phyloP scores from a whole-genome alignment of 495 filamentous ascomycete genomes.

The Neurospora africana region DNA sequence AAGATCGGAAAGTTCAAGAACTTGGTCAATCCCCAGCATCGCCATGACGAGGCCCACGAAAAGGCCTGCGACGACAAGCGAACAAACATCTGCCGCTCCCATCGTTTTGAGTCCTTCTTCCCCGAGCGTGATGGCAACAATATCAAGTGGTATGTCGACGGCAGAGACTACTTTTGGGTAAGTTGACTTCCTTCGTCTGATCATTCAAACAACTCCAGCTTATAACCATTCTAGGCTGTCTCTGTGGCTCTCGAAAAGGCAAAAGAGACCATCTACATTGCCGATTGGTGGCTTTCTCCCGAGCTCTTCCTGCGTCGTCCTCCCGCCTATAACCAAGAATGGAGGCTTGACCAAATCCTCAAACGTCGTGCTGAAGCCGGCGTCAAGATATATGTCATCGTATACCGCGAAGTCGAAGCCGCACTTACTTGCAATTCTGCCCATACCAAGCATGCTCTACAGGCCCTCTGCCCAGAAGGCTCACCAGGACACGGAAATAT shows the following conservation, averaged over 20 bases:
- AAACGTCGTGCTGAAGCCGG: conserved; percentile 84
- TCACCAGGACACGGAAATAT: conserved; percentile 78
- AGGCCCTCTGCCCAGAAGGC: conserved; percentile 69
- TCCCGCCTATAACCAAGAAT: conserved; percentile 70
- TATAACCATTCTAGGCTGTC: conserved; percentile 43
- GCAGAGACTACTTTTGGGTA: conserved; percentile 82
- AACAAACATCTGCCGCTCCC: conserved; percentile 54
- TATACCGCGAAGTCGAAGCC: conserved; percentile 82
- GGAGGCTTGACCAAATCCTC: conserved; percentile 74
- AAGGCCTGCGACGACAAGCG: conserved; percentile 73
- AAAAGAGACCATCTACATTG: conserved; percentile 89
- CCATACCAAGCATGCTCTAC: conserved; percentile 85
- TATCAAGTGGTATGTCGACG: conserved; percentile 96
- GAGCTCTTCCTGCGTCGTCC: conserved; percentile 86
- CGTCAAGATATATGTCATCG: conserved; percentile 87
- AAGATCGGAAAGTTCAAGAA: conserved; percentile 46
- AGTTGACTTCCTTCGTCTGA: conserved; percentile 6
- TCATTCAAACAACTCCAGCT: background rate
- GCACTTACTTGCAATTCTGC: conserved; percentile 85
- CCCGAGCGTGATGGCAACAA: conserved; percentile 75
- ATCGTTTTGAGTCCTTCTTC: conserved; percentile 82
- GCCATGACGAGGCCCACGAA: conserved; percentile 91
- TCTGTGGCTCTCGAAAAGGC: conserved; percentile 77
- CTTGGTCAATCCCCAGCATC: conserved; percentile 75
- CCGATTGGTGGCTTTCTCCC: conserved; percentile 93